phyloP scores from a whole-genome alignment of 345 rosid genomes.

The Luvunga scandens region DNA sequence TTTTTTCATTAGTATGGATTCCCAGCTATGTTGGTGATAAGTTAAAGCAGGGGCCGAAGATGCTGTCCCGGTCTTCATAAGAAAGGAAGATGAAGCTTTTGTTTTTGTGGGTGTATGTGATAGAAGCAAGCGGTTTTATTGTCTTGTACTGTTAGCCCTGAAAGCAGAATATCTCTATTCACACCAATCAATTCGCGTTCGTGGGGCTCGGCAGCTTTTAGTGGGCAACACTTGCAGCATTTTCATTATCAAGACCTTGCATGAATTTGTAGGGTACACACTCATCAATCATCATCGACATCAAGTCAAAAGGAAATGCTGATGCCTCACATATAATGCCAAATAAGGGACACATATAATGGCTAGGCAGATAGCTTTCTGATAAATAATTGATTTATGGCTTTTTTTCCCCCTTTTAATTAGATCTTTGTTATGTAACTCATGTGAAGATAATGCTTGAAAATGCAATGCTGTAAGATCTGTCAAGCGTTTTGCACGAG shows the following conservation, averaged over 20 bases:
- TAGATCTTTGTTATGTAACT: neutral
- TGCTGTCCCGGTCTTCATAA: neutral
- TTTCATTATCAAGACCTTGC: neutral
- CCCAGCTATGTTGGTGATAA: neutral
- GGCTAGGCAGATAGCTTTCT: neutral
- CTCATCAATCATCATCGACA: too few relatives aligned
- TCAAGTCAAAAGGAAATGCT: neutral
- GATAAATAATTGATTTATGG: neutral
- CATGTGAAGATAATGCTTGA: neutral
- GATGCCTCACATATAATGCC: neutral
- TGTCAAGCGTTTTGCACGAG: too few relatives aligned
- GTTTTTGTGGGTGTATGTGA: neutral
- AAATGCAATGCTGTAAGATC: too few relatives aligned
- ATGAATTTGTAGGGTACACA: too few relatives aligned
- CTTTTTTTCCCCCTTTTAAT: neutral
- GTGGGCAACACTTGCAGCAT: slow-evolving; percentile 16
- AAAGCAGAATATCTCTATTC: slow-evolving; percentile 20
- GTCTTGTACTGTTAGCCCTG: slow-evolving; percentile 19
- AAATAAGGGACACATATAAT: neutral
- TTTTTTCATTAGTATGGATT: neutral
- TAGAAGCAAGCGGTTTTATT: slow-evolving; percentile 14
- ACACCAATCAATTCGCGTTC: slow-evolving; percentile 17
- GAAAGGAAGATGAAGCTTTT: neutral
- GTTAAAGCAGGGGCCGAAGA: neutral
- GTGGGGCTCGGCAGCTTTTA: slow-evolving; percentile 16